Conservation (phyloP, 768 basidiomycete genomes). For the Lactarius indigo region DNA sequence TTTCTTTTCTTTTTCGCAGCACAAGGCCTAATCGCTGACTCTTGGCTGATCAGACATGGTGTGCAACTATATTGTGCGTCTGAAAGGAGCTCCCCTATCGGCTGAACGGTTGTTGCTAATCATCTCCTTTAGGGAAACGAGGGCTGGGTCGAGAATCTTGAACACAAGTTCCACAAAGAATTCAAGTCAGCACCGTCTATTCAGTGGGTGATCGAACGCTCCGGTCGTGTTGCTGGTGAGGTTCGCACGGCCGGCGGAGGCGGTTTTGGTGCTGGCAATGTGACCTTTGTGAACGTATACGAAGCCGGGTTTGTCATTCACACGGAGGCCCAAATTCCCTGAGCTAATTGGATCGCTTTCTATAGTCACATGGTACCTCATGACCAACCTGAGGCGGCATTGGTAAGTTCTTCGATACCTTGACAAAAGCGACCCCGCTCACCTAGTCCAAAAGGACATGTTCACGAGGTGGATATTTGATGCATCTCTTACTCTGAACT, state of each 20-base stretch:
- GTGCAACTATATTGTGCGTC: constrained; percentile 76
- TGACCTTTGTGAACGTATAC: constrained; percentile 74
- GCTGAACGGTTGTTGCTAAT: not conserved
- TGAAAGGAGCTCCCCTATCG: not conserved
- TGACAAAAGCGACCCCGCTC: not conserved
- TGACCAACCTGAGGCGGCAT: constrained; percentile 84
- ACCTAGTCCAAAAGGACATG: constrained; percentile 44
- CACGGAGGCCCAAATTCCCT: not conserved
- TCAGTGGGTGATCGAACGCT: constrained; percentile 53
- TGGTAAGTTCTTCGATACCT: constrained; percentile 46
- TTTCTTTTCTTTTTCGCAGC: not conserved
- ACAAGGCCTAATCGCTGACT: not conserved
- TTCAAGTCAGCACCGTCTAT: constrained; percentile 47
- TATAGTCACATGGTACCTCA: constrained; percentile 83
- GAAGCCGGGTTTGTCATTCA: constrained; percentile 67
- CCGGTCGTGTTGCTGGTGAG: constrained; percentile 59
- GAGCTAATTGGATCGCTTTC: constrained; percentile 3
- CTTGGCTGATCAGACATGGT: constrained; percentile 48
- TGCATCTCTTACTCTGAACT: constrained; percentile 40
- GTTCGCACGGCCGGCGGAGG: constrained; percentile 67
- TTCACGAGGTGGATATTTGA: constrained; percentile 57
- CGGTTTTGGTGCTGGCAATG: constrained; percentile 69
- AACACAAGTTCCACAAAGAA: constrained; percentile 57
- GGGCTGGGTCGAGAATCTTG: constrained; percentile 65
- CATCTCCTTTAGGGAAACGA: constrained; percentile 59